Percentiles rank a stretch among this genome's conserved stretches.
Evolutionary conservation across 202 grass and related monocot species (phyloP).

Genomic region (Digitaria exilis): DNA sequence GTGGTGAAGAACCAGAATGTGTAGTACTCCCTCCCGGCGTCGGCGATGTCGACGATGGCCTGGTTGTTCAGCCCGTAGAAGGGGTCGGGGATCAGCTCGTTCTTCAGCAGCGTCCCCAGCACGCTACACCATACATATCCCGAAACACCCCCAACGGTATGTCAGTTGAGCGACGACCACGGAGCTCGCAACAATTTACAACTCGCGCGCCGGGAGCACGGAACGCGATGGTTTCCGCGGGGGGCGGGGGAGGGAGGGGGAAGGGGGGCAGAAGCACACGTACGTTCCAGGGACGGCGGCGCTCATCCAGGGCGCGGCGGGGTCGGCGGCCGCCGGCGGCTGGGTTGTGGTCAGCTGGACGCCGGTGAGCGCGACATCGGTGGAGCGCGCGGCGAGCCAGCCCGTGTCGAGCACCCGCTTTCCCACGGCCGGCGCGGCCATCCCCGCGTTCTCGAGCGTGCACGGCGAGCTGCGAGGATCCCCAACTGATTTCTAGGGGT

Average conservation of each 20-base stretch:
- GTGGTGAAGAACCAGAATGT: constrained; percentile 98
- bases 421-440: constrained; percentile 37
- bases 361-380: constrained; percentile 77
- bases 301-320: constrained; percentile 68
- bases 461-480: not conserved
- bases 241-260: too few species aligned
- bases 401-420: constrained; percentile 77
- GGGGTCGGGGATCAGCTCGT: constrained; percentile 82
- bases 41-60: constrained; percentile 87
- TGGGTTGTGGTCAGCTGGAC: constrained; percentile 83
- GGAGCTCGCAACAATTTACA: too few species aligned
- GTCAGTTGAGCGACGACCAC: too few species aligned
- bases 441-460: not conserved
- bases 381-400: constrained; percentile 89
- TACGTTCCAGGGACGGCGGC: constrained; percentile 86
- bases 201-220: too few species aligned
- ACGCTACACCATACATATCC: too few species aligned
- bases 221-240: too few species aligned
- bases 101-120: constrained; percentile 87
- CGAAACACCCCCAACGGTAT: too few species aligned
- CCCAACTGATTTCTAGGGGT: not conserved
- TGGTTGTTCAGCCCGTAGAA: constrained; percentile 97
- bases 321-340: constrained; percentile 47
- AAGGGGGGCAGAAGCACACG: not conserved
- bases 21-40: constrained; percentile 89